Evolutionary conservation across 176 grass and related monocot species (phyloP), one percentile per base, ranked within the genome.

Genomic region (Luzula sylvatica): DNA sequence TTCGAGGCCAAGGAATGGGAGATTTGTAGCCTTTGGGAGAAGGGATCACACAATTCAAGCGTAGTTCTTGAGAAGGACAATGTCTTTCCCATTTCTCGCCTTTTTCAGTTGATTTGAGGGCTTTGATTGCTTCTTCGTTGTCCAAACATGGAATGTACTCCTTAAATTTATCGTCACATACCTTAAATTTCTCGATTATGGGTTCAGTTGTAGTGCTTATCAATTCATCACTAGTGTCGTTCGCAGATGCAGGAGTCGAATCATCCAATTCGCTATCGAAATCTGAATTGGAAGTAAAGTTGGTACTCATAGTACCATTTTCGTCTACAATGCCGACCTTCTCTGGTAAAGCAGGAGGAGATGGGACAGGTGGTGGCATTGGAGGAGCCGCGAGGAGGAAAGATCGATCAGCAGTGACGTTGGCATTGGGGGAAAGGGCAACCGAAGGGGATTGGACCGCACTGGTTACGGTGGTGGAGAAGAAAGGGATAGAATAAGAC

Each of bases 101-200:
- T 50, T 26, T 67, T 28, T 64, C 49, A 1, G 69, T 80, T 27
- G 63, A 73, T n/a, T 68, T 50, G 7, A 80, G 55, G 46, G 28
- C 63, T 15, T 20, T 63, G 42, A 80, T 68, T 0, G 17, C 63
- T 46, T 73, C 69, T 58, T 63, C 55, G 11, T 73, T 73, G 41
- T 80, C 76, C 76, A 80, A 50, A 23, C 75, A 79, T 11, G 75
- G 75, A 40, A 79, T 79, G 24, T 67, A 72, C 53, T 79, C 68
- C 2, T 49, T 51, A 68, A 73, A 61, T 25, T 57, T 53, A 24
- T 73, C 48, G 28, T 65, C 35, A 49, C 76, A 80, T 2, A 63
- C 16, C 63, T 53, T 41, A 27, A 73, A 80, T 46, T 55, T 73
- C 3, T 28, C 48, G 8, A 73, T 32, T 15, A 38, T 67, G 7